Conservation (phyloP, 306 rosid genomes). For the Mimosa bimucronata region DNA sequence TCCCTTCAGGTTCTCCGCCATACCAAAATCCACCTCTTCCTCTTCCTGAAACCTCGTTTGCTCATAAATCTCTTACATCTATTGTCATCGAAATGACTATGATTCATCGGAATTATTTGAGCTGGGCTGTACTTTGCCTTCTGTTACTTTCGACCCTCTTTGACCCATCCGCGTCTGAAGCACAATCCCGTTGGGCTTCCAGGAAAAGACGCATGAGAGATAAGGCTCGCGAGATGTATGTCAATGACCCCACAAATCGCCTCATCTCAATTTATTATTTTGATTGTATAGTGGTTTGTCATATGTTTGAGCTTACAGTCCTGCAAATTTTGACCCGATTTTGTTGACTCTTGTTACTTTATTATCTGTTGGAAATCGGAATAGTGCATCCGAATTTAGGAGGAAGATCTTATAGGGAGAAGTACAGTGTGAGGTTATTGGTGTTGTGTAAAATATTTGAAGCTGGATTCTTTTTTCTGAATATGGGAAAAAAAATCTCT, state of each 20-base stretch:
- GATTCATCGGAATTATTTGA: constrained; percentile 44
- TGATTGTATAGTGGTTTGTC: neutral
- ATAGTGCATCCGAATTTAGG: constrained; percentile 10
- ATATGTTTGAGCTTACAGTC: neutral
- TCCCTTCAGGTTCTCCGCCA: constrained; percentile 7
- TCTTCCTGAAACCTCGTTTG: constrained; percentile 27
- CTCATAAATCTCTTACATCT: constrained; percentile 9
- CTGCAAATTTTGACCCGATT: neutral
- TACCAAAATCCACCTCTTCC: constrained; percentile 14
- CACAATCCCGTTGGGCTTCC: constrained; percentile 51
- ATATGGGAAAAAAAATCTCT: neutral
- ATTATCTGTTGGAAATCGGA: neutral
- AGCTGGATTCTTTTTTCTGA: neutral
- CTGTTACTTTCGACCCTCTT: constrained; percentile 46
- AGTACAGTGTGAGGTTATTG: neutral
- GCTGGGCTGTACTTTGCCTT: constrained; percentile 58
- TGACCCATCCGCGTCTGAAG: constrained; percentile 38
- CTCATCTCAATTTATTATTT: constrained; percentile 14
- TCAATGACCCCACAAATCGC: neutral
- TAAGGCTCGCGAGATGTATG: constrained; percentile 85
- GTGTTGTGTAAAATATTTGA: neutral
- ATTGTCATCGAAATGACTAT: constrained; percentile 28
- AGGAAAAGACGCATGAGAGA: constrained; percentile 84
- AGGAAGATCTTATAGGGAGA: neutral
- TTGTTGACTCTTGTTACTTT: neutral